These are phyloP conservation scores for Tulasnella sp. DNA, from an alignment of 768 basidiomycete species.

Conservation along the genomic window DNA sequence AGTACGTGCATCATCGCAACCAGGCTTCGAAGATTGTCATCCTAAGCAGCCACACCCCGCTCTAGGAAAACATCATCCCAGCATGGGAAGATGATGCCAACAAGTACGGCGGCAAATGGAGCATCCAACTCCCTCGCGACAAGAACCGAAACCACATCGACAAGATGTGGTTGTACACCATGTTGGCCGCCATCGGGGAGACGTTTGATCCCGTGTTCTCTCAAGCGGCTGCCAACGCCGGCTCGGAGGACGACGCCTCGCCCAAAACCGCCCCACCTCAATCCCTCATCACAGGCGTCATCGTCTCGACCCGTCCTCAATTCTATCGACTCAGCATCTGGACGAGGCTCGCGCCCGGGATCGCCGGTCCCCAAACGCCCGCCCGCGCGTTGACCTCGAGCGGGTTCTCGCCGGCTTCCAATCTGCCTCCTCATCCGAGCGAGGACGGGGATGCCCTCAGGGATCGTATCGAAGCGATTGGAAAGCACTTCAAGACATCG, in stretches of 20 bases:
- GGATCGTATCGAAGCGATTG: slow-evolving; percentile 73
- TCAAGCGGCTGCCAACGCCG: slow-evolving; percentile 30
- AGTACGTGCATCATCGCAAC: slow-evolving; percentile 29
- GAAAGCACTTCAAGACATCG: slow-evolving; percentile 79
- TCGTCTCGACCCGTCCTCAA: slow-evolving; percentile 85
- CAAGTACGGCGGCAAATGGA: slow-evolving; percentile 97
- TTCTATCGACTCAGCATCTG: slow-evolving; percentile 98
- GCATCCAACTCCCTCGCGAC: slow-evolving; percentile 91
- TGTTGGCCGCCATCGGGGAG: slow-evolving; percentile 99
- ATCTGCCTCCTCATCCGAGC: slow-evolving; percentile 7
- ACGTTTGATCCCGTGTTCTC: slow-evolving; percentile 87
- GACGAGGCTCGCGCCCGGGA: slow-evolving; percentile 71
- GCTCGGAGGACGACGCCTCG: slow-evolving; percentile 30
- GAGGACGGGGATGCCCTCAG: slow-evolving; percentile 47
- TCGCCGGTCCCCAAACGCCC: background rate
- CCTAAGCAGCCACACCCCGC: slow-evolving; percentile 5
- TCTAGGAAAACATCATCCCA: slow-evolving; percentile 86
- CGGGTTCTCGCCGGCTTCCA: background rate
- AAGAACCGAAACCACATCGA: slow-evolving; percentile 80
- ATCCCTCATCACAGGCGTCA: slow-evolving; percentile 68
- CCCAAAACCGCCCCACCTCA: slow-evolving; percentile 43
- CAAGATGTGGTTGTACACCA: slow-evolving; percentile 98
- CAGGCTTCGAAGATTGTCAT: slow-evolving; percentile 18
- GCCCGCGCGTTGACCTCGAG: slow-evolving; percentile 6
- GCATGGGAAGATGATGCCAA: slow-evolving; percentile 98